Conservation (phyloP, 352 stramenopile species). For the Phytophthora idaei region DNA sequence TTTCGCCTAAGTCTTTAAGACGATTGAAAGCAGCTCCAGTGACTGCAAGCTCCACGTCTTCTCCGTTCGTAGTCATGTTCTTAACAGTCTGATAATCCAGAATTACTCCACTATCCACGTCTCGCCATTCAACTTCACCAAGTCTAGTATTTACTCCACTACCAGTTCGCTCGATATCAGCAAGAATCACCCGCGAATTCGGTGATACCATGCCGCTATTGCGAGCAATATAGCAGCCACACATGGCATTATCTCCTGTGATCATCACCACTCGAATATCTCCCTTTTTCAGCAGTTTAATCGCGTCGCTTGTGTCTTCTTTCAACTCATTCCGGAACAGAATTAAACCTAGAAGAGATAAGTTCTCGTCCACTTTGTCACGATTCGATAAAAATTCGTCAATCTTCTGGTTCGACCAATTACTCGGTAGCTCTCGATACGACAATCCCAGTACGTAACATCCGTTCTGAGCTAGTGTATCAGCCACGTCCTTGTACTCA, state of each 20-base stretch:
- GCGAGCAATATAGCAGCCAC: conserved; percentile 55
- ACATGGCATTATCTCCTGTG: conserved; percentile 78
- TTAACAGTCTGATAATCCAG: conserved; percentile 37
- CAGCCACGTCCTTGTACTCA: conserved; percentile 51
- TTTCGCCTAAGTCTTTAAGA: conserved; percentile 58
- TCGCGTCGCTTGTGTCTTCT: conserved; percentile 60
- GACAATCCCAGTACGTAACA: conserved; percentile 83
- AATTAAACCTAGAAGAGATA: conserved; percentile 76
- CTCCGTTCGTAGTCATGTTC: conserved; percentile 12
- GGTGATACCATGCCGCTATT: conserved; percentile 43
- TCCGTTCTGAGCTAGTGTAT: conserved; percentile 55
- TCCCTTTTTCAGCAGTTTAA: conserved; percentile 64
- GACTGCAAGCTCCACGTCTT: conserved; percentile 63
- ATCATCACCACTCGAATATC: conserved; percentile 81
- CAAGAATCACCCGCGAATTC: conserved; percentile 44
- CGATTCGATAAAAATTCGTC: conserved; percentile 55
- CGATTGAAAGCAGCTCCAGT: conserved; percentile 77
- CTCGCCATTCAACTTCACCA: conserved; percentile 41
- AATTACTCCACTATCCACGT: conserved; percentile 37
- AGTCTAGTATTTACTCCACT: conserved; percentile 18
- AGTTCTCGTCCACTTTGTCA: conserved; percentile 70
- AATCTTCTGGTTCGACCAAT: conserved; percentile 44
- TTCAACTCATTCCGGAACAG: conserved; percentile 89
- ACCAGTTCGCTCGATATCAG: conserved; percentile 27
- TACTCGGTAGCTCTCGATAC: conserved; percentile 34